A percentile compares a stretch with the other conserved stretches of the same genome.
Conservation (phyloP, 345 rosid genomes). For the Turnera subulata region DNA sequence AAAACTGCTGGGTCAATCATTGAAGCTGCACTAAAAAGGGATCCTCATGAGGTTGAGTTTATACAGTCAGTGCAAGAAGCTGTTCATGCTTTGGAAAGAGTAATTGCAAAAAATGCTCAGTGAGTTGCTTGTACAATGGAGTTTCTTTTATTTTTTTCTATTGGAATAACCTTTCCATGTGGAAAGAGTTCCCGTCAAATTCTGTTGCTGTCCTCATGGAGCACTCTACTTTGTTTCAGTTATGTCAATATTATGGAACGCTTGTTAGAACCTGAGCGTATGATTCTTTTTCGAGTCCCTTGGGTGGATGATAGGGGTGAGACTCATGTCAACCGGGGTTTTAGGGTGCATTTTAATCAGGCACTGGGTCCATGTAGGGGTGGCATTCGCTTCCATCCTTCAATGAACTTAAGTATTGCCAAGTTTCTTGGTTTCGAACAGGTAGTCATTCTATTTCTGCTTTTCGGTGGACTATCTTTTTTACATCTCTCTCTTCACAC, state of each 20-base stretch:
- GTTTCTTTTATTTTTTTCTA: background rate
- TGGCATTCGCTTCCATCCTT: slow-evolving; percentile 92
- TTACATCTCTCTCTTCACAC: slow-evolving; percentile 14
- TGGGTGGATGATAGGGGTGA: slow-evolving; percentile 99
- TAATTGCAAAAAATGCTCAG: slow-evolving; percentile 93
- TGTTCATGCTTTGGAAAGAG: slow-evolving; percentile 97
- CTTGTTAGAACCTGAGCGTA: slow-evolving; percentile 88
- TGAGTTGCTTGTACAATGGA: slow-evolving; percentile 43
- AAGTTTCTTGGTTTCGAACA: slow-evolving; percentile 96
- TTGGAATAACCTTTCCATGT: slow-evolving; percentile 7
- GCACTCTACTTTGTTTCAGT: slow-evolving; percentile 43
- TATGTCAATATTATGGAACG: slow-evolving; percentile 96
- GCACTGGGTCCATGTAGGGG: slow-evolving; percentile 97
- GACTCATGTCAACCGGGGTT: slow-evolving; percentile 93
- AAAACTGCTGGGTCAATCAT: slow-evolving; percentile 98
- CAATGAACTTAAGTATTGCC: slow-evolving; percentile 78
- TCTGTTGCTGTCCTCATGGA: slow-evolving; percentile 14
- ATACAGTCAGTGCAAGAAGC: slow-evolving; percentile 92
- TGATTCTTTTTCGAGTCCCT: slow-evolving; percentile 89
- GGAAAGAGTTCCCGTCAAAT: slow-evolving; percentile 11
- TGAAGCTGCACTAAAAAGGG: slow-evolving; percentile 84
- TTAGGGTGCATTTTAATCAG: slow-evolving; percentile 92
- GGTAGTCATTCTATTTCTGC: slow-evolving; percentile 39
- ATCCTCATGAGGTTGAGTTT: slow-evolving; percentile 93
- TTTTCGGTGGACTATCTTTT: slow-evolving; percentile 11